Evolutionary conservation across 225 moss, liverwort and hornwort species (phyloP).

Genomic region (Physcomitrium patens): DNA sequence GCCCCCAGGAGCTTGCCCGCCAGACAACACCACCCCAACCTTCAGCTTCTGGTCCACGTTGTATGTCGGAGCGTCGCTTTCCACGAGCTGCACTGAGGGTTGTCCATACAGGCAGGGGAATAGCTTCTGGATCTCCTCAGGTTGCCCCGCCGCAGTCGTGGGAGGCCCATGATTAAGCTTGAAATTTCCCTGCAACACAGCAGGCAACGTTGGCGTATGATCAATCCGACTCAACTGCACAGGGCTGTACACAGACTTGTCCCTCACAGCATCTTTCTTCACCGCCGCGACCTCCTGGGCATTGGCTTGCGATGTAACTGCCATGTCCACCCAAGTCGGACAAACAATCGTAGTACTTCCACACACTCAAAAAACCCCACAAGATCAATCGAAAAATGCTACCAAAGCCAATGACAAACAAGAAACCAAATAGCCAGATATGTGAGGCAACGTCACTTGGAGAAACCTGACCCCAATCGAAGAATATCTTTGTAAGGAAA

Average conservation of each 20-base stretch:
- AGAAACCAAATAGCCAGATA: too few relatives aligned
- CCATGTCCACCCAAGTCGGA: background rate
- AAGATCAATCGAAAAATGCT: too few relatives aligned
- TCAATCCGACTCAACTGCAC: conserved; percentile 61
- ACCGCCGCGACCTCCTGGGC: background rate
- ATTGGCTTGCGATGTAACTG: background rate
- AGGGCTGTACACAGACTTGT: conserved; percentile 53
- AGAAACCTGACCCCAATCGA: too few relatives aligned
- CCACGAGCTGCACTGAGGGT: conserved; percentile 49
- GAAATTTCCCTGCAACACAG: conserved; percentile 47
- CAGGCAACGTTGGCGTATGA: conserved; percentile 52
- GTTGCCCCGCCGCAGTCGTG: conserved; percentile 56
- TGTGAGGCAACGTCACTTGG: too few relatives aligned
- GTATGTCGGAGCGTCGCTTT: conserved; percentile 34
- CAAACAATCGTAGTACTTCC: too few relatives aligned
- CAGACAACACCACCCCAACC: conserved; percentile 70
- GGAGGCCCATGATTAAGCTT: conserved; percentile 45
- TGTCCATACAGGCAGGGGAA: conserved; percentile 72
- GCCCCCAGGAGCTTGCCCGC: conserved; percentile 77
- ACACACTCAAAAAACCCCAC: too few relatives aligned
- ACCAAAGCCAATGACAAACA: too few relatives aligned
- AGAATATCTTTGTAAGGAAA: too few relatives aligned
- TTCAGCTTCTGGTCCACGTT: conserved; percentile 39
- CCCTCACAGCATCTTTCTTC: conserved; percentile 28
- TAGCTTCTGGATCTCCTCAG: conserved; percentile 57